Evolutionary conservation across 2,329 filamentous ascomycete genomes (phyloP).

Genomic region (Colletotrichum tofieldiae): DNA sequence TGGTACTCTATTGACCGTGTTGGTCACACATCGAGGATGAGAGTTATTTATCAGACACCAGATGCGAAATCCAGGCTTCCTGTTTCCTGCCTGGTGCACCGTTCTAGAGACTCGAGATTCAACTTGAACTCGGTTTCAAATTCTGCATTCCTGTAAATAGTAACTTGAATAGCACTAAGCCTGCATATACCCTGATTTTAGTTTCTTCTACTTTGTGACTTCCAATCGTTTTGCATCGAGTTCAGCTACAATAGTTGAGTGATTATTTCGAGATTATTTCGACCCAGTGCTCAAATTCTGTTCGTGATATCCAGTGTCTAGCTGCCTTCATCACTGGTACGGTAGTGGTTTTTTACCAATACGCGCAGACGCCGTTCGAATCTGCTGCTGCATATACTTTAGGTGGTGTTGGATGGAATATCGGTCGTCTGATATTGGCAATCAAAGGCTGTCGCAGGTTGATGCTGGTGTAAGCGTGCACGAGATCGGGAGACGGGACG

Average conservation of each 20-base stretch:
- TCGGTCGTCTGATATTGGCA: background rate
- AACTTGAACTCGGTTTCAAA: conserved; percentile 4
- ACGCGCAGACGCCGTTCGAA: no score
- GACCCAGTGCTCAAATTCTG: background rate
- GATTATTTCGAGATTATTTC: no score
- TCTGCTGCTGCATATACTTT: background rate
- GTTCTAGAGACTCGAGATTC: conserved; percentile 16
- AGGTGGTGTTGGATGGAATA: background rate
- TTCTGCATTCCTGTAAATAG: conserved; percentile 41
- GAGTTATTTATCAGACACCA: conserved; percentile 36
- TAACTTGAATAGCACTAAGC: conserved; percentile 40
- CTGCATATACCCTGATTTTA: conserved; percentile 38
- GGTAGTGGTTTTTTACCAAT: background rate
- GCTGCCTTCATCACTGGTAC: background rate
- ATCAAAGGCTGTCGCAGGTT: conserved; percentile 9
- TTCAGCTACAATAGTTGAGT: no score
- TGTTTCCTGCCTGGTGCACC: conserved; percentile 34
- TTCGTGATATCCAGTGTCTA: background rate
- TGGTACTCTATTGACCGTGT: background rate
- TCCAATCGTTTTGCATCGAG: no score
- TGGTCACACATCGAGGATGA: conserved; percentile 1
- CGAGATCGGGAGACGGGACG: background rate
- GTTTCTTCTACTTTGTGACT: background rate
- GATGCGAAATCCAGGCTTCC: conserved; percentile 35
- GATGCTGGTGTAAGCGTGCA: background rate